phyloP scores from a whole-genome alignment of 2,329 filamentous ascomycete genomes.

The Venturia asperata region DNA sequence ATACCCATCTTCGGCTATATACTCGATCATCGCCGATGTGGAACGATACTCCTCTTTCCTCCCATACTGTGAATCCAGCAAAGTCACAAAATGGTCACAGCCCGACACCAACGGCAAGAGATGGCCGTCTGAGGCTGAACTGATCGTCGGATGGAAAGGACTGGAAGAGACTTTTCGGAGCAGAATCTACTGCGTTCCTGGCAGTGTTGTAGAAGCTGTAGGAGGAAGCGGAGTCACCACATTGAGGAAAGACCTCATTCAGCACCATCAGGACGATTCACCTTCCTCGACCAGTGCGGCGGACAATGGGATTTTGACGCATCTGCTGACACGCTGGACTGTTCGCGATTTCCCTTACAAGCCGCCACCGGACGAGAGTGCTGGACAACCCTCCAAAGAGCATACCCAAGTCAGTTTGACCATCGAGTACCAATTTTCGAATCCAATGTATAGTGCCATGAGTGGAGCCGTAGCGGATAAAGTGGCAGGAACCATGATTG shows the following conservation, averaged over 20 bases:
- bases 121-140: slow-evolving; percentile 67
- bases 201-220: slow-evolving; percentile 67
- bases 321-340: slow-evolving; percentile 63
- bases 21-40: slow-evolving; percentile 81
- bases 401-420: slow-evolving; percentile 68
- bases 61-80: slow-evolving; percentile 77
- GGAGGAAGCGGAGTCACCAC: slow-evolving; percentile 47
- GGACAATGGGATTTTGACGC: slow-evolving; percentile 51
- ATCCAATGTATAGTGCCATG: slow-evolving; percentile 77
- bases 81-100: slow-evolving; percentile 62
- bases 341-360: slow-evolving; percentile 46
- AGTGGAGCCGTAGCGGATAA: slow-evolving; percentile 76
- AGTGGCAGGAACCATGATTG: slow-evolving; percentile 81
- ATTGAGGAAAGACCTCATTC: slow-evolving; percentile 12
- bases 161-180: slow-evolving; percentile 80
- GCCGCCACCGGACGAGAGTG: slow-evolving; percentile 32
- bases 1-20: slow-evolving; percentile 64
- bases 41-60: slow-evolving; percentile 78
- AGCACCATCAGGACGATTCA: not conserved
- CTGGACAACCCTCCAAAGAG: slow-evolving; percentile 30
- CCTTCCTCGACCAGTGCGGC: slow-evolving; percentile 20
- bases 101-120: slow-evolving; percentile 31
- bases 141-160: slow-evolving; percentile 78
- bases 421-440: slow-evolving; percentile 78
- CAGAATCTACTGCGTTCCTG: slow-evolving; percentile 68